Conservation (phyloP, 2,329 filamentous ascomycete genomes). For the Phaeosphaeria sp. region DNA sequence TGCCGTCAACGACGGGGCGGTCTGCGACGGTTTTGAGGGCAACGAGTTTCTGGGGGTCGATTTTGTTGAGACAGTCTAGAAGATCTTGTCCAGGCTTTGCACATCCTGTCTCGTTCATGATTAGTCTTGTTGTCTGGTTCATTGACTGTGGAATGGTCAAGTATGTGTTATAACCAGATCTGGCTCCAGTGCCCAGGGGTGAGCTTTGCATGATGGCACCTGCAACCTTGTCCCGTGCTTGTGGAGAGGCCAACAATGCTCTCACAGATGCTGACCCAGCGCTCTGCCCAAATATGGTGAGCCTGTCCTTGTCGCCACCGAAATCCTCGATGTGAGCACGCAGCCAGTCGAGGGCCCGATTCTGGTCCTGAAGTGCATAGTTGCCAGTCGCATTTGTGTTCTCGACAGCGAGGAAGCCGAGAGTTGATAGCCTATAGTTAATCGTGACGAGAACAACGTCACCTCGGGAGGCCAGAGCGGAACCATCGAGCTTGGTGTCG, state of each 20-base stretch:
- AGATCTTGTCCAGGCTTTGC: constrained; percentile 14
- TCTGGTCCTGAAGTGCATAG: constrained; percentile 59
- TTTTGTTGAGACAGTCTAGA: constrained; percentile 27
- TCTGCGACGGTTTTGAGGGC: constrained; percentile 17
- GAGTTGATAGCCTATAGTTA: constrained; percentile 51
- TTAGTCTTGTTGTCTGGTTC: constrained; percentile 22
- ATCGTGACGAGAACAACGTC: constrained; percentile 55
- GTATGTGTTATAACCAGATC: constrained; percentile 32
- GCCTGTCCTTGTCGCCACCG: constrained; percentile 43
- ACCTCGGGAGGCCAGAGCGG: constrained; percentile 54
- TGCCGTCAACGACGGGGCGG: constrained; percentile 44
- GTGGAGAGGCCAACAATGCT: constrained; percentile 58
- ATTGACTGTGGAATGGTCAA: constrained; percentile 30
- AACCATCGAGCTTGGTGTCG: constrained; percentile 56
- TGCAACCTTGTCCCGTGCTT: constrained; percentile 57
- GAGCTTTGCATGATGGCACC: constrained; percentile 52
- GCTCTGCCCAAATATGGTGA: constrained; percentile 50
- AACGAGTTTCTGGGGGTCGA: constrained; percentile 29
- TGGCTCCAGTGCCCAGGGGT: constrained; percentile 23
- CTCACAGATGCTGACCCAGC: constrained; percentile 51
- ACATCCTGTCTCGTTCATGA: constrained; percentile 37
- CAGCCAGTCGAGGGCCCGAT: constrained; percentile 60
- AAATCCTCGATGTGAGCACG: constrained; percentile 48
- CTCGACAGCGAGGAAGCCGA: constrained; percentile 45
- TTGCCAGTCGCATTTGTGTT: constrained; percentile 58